Conservation (phyloP, 163 green algal species). For the Scenedesmus sp. region DNA sequence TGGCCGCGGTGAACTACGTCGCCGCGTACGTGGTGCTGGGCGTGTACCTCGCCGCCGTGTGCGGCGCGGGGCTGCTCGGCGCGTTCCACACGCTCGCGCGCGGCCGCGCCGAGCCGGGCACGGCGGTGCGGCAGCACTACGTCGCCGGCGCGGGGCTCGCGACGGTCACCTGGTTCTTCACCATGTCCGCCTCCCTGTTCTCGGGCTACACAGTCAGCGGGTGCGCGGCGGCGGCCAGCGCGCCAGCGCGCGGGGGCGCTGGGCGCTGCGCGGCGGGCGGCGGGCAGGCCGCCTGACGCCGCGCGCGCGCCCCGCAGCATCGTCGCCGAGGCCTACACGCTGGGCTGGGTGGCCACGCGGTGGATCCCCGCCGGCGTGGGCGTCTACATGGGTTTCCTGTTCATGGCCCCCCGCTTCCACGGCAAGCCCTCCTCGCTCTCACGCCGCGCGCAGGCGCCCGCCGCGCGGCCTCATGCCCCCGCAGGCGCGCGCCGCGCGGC, state of each 20-base stretch:
- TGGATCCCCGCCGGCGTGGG: constrained; percentile 56
- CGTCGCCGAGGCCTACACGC: constrained; percentile 55
- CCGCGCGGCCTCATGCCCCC: too few relatives aligned
- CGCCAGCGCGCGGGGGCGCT: not conserved
- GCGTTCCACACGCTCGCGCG: too few relatives aligned
- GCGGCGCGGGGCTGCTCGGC: constrained; percentile 45
- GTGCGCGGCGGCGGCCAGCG: too few relatives aligned
- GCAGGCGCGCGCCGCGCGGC: too few relatives aligned
- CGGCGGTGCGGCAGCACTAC: constrained; percentile 61
- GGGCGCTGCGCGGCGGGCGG: too few relatives aligned
- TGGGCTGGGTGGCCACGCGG: constrained; percentile 54
- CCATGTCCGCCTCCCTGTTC: constrained; percentile 59
- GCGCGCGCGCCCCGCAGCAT: constrained; percentile 29
- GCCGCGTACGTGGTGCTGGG: constrained; percentile 54
- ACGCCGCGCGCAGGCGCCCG: too few relatives aligned
- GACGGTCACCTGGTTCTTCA: constrained; percentile 66
- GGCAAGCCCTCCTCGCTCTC: too few relatives aligned
- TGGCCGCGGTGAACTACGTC: too few relatives aligned
- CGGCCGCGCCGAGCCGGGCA: too few relatives aligned
- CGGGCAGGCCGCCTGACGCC: not conserved
- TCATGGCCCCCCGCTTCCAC: too few relatives aligned
- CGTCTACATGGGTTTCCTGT: constrained; percentile 50
- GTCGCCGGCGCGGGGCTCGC: constrained; percentile 50
- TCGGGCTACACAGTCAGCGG: constrained; percentile 57
- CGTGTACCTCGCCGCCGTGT: constrained; percentile 48